phyloP scores from a whole-genome alignment of 495 filamentous ascomycete genomes.

The Neurospora africana region DNA sequence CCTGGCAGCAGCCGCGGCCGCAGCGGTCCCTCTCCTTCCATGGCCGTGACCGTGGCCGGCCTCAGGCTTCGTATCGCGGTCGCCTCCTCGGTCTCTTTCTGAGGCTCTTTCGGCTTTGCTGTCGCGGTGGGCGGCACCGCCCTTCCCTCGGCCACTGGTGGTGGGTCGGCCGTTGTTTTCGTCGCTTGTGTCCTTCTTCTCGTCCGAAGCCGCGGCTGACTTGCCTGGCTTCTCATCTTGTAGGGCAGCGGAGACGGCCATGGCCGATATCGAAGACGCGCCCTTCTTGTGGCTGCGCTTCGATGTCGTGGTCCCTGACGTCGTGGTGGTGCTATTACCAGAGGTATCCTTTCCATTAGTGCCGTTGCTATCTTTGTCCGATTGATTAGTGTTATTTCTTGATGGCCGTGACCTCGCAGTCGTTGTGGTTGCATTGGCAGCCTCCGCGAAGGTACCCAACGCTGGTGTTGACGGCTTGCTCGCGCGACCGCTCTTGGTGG shows the following conservation, averaged over 20 bases:
- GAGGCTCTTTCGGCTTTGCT: not conserved
- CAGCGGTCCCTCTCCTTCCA: slow-evolving; percentile 1
- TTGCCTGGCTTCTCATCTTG: not conserved
- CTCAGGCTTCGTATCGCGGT: not conserved
- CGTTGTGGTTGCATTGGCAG: slow-evolving; percentile 19
- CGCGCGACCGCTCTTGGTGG: slow-evolving; percentile 46
- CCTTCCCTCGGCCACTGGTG: not conserved
- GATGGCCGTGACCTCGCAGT: slow-evolving; percentile 15
- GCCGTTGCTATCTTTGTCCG: not conserved
- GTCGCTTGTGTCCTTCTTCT: slow-evolving; percentile 3
- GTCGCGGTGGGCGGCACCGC: not conserved
- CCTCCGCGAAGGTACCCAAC: slow-evolving; percentile 40
- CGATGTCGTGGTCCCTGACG: slow-evolving; percentile 2
- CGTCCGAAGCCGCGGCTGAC: not conserved
- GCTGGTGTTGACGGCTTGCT: slow-evolving; percentile 57
- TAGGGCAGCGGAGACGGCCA: slow-evolving; percentile 7
- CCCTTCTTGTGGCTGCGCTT: slow-evolving; percentile 68
- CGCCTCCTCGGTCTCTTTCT: not conserved
- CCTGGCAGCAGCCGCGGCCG: not conserved
- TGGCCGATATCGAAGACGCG: slow-evolving; percentile 27
- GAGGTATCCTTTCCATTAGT: not conserved
- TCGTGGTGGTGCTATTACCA: slow-evolving; percentile 5
- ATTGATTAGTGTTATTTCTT: slow-evolving; percentile 8
- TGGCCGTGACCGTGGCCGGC: not conserved
- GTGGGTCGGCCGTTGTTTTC: slow-evolving; percentile 2